Evolutionary conservation across 1,284 basidiomycete genomes (phyloP), one percentile per base, ranked within the genome.

Genomic region (Fomes fomentarius): DNA sequence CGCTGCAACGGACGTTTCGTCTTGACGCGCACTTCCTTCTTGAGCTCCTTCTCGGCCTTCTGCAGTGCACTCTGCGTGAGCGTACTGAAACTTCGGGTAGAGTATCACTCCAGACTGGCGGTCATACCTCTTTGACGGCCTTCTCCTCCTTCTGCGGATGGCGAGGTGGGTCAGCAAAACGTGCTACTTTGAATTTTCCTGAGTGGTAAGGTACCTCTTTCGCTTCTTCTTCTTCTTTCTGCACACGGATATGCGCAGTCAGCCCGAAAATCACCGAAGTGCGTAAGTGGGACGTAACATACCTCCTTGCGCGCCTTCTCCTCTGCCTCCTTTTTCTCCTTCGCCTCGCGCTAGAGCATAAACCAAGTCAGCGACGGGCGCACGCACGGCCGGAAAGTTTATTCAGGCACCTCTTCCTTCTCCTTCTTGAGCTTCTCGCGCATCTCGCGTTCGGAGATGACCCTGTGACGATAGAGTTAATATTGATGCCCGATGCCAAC

Each of bases 391-490:
- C 10, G 17, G 38, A 7, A 33, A 39, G 35, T 21, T 9, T 7
- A 9, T 11, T 24, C 9, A n/a, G n/a, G 42, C 54, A 82, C 89
- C 82, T 91, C 90, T 44, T 87, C 91, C 67, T 92, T 93, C 74
- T 93, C 89, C 66, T 84, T 87, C 82, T 91, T 90, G 49, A 92
- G 74, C 69, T 87, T 90, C 66, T 87, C 89, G 57, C 87, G 82
- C 31, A 82, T 89, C 74, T 90, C 89, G 54, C 91, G 86, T 68
- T 93, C 91, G 66, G 86, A 80, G 56, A 83, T 72, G 48, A 92
- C 71, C 89, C 80, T 81, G 62, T 31, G 54, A n/a, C 47, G 28
- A 30, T 6, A 30, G 28, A 22, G 47, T 46, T 24, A 45, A 47
- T 26, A 41, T 39, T 21, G 43, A 43, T 56, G 25, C 37, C 54